Base-by-base conservation (phyloP, 1,284 basidiomycete genomes). In the Exobasidium cylindrosporum region DNA sequence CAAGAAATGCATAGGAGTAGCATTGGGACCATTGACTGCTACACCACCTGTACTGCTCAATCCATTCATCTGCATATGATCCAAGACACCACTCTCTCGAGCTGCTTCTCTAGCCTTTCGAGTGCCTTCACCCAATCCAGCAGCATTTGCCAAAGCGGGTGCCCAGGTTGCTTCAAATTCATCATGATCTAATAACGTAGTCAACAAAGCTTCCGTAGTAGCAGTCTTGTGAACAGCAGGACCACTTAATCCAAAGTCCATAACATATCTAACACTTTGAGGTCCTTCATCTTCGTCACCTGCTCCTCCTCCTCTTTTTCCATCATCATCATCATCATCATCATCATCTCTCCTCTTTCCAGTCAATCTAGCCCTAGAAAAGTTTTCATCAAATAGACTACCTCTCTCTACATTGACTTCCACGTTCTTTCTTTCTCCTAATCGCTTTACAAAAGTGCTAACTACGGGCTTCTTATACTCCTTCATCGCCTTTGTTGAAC, bases 1-100 rank as follows among this genome's bases (percentile, higher is more conserved):
- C 53, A 77, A 71, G 44, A 79, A 66, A 58, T 79, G 77, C 46
- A 79, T 61, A 4, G 77, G 77, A 24, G 70, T 75, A 62, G 76
- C 70, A 35, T 77, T 79, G 53, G 77, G 77, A 13, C 76, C 77
- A 28, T 66, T 61, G 44, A 71, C 67, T 6, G 66, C 59, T 24
- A 62, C 61, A 28, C 54, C 63, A 28, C 67, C 67, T 57, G 59
- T 63, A 28, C 43, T 40, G 17, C 29, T 26, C 46, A 58, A 40
- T 10, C 17, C 40, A 47, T 11, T 17, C n/a, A n/a, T n/a, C 26
- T 35, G 13, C 35, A 40, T 40, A 17, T 40, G 35, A 54, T 32
- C 49, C 47, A 55, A 11, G 23, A 23, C 46, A 28, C 31, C 50
- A 13, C 21, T 17, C 45, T 30, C 30, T 11, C 26, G 13, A 24